A percentile compares a stretch with the other conserved stretches of the same genome.
phyloP scores from a whole-genome alignment of 2,329 filamentous ascomycete genomes.

The Gaeumannomyces tritici region DNA sequence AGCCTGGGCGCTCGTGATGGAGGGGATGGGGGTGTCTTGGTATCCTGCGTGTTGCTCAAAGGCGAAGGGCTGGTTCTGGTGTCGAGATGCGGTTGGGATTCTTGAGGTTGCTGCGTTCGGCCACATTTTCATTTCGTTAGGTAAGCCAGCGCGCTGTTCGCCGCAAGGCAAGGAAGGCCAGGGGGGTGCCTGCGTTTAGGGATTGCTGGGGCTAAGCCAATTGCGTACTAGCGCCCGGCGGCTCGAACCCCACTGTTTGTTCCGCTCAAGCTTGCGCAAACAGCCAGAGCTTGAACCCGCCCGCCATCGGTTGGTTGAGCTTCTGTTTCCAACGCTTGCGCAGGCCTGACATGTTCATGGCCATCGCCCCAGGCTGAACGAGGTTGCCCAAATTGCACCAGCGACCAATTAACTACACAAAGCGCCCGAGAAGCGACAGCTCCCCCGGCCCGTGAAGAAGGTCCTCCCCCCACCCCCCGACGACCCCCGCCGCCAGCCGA shows the following conservation, averaged over 20 bases:
- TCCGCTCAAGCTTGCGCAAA: neutral
- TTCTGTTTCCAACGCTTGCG: neutral
- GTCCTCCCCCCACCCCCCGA: too few species aligned
- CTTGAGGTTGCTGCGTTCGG: conserved; percentile 9
- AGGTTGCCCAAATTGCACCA: too few species aligned
- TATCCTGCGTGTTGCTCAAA: neutral
- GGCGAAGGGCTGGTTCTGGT: conserved; percentile 18
- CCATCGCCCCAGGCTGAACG: too few species aligned
- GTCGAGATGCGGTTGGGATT: neutral
- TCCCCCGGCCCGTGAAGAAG: neutral
- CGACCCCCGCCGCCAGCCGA: neutral
- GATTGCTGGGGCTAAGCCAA: conserved; percentile 26
- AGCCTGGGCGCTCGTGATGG: neutral
- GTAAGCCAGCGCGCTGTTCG: neutral
- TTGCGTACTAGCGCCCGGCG: conserved; percentile 13
- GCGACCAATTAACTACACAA: too few species aligned
- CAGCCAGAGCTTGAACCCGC: neutral
- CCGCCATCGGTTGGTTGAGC: neutral
- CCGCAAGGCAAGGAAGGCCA: conserved; percentile 15
- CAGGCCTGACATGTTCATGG: too few species aligned
- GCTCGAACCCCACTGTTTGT: neutral
- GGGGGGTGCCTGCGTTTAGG: conserved; percentile 22
- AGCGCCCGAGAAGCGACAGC: neutral
- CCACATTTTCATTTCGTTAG: conserved; percentile 16
- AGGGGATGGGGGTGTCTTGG: neutral